A percentile compares a stretch with the other conserved stretches of the same genome.
Evolutionary conservation across 306 rosid species (phyloP).

Genomic region (Alnus glutinosa): DNA sequence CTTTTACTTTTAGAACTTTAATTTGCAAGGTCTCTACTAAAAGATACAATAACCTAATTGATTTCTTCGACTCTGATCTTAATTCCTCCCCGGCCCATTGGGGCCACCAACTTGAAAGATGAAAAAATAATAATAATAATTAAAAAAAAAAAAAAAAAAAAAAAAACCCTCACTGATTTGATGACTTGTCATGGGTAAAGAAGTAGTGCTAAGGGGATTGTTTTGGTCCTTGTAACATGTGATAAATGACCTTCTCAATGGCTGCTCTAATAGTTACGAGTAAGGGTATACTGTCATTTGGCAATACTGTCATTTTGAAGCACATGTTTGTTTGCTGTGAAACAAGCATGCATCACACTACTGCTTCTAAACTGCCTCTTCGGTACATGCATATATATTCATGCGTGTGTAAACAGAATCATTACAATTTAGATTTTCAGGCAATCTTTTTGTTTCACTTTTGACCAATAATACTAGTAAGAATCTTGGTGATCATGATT

Average conservation of each 20-base stretch:
- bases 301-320: neutral
- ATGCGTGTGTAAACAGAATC: neutral
- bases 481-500: neutral
- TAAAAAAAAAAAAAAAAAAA: neutral
- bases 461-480: neutral
- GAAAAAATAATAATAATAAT: neutral
- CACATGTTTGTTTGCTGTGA: neutral
- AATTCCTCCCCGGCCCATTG: neutral
- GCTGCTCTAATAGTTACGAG: neutral
- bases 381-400: neutral
- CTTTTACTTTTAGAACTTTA: neutral
- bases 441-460: neutral
- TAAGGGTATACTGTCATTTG: too few species aligned
- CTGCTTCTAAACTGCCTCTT: neutral
- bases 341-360: neutral
- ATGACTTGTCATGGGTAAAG: neutral
- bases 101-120: neutral
- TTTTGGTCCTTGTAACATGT: neutral
- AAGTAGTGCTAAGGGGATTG: neutral
- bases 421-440: neutral
- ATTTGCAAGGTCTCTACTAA: neutral
- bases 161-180: neutral
- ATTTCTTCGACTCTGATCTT: neutral
- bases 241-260: conserved; percentile 4
- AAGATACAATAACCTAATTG: neutral